Evolutionary conservation across 2,329 filamentous ascomycete species (phyloP).

Genomic region (Pseudogymnoascus sp.): DNA sequence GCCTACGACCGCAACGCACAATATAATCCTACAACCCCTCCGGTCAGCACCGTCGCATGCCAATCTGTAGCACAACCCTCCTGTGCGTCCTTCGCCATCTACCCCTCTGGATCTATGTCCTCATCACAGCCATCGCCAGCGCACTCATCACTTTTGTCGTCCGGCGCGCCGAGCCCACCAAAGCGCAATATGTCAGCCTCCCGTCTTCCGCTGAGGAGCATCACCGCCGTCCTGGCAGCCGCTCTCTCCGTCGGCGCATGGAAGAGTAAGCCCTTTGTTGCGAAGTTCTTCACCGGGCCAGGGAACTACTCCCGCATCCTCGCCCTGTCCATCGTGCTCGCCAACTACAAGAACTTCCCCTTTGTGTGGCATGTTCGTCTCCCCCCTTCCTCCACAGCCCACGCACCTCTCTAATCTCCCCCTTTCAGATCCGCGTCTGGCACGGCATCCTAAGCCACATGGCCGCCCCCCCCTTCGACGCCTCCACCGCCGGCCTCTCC

Average conservation of each 20-base stretch:
- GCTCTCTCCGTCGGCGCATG: conserved; percentile 19
- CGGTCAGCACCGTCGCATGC: not conserved
- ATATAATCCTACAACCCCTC: not conserved
- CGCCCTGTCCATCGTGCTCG: conserved; percentile 33
- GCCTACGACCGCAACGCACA: not conserved
- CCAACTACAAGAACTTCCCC: conserved; percentile 51
- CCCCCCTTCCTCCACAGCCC: not conserved
- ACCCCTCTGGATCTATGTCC: conserved; percentile 45
- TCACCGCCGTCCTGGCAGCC: conserved; percentile 20
- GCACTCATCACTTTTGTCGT: conserved; percentile 30
- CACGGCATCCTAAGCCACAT: conserved; percentile 39
- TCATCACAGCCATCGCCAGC: conserved; percentile 45
- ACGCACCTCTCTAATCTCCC: not conserved
- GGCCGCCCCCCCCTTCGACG: conserved; percentile 32
- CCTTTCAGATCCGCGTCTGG: conserved; percentile 37
- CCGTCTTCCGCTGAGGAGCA: conserved; percentile 23
- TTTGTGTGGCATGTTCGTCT: conserved; percentile 51
- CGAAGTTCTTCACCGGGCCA: conserved; percentile 24
- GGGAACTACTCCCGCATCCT: conserved; percentile 25
- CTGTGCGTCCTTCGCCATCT: not conserved
- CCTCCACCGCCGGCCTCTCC: conserved; percentile 27
- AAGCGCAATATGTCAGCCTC: conserved; percentile 19
- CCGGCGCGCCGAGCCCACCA: not conserved
- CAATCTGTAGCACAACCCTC: not conserved
- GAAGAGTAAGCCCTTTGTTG: conserved; percentile 19